Evolutionary conservation across 225 moss, liverwort and hornwort genomes (phyloP).

Genomic region (Sphagnum contortum): DNA sequence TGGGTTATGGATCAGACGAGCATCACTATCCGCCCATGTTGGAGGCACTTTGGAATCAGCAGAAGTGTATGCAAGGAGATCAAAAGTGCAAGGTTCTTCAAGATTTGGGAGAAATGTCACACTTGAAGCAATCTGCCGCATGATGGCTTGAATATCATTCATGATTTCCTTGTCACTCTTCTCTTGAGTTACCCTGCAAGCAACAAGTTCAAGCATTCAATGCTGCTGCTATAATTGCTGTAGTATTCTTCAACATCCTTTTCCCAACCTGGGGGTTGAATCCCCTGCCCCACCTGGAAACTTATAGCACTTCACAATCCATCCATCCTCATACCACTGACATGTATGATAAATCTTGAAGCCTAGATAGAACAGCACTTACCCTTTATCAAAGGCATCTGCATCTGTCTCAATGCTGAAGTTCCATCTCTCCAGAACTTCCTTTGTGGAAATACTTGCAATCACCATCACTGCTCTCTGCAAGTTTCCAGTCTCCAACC

Average conservation of each 20-base stretch:
- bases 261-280: too few relatives aligned
- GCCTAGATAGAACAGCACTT: background rate
- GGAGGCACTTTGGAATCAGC: slow-evolving; percentile 83
- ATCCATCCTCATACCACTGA: too few relatives aligned
- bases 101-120: slow-evolving; percentile 92
- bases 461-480: slow-evolving; percentile 85
- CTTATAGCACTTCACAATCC: too few relatives aligned
- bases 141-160: slow-evolving; percentile 88
- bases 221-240: too few relatives aligned
- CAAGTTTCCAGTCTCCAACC: slow-evolving; percentile 82
- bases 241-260: too few relatives aligned
- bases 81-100: slow-evolving; percentile 91
- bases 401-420: slow-evolving; percentile 86
- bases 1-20: slow-evolving; percentile 74
- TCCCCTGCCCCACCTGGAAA: too few relatives aligned
- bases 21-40: slow-evolving; percentile 89
- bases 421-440: slow-evolving; percentile 95
- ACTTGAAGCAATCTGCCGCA: slow-evolving; percentile 88
- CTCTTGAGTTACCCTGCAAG: slow-evolving; percentile 44
- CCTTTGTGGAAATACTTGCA: slow-evolving; percentile 69
- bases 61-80: slow-evolving; percentile 84
- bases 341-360: too few relatives aligned
- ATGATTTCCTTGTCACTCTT: slow-evolving; percentile 92
- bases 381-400: slow-evolving; percentile 78
- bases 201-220: too few relatives aligned